A percentile compares a stretch with the other conserved stretches of the same genome.
Conservation (phyloP, 2,329 filamentous ascomycete genomes). For the Ascochyta fabae region DNA sequence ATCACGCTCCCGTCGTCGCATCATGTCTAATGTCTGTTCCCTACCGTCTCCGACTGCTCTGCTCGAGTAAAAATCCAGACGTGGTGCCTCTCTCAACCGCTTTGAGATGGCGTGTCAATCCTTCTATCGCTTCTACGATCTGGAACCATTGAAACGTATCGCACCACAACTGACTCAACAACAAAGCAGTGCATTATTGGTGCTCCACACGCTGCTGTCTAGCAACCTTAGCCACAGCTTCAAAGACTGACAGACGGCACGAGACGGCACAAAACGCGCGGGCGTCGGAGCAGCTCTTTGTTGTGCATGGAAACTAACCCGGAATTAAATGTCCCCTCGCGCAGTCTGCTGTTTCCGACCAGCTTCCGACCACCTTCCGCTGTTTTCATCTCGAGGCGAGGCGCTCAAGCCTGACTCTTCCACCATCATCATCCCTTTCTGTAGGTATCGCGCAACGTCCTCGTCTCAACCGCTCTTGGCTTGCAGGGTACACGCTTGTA, state of each 20-base stretch:
- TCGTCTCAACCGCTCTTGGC: not conserved
- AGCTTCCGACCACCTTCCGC: not conserved
- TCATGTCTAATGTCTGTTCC: not conserved
- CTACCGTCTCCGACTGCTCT: not conserved
- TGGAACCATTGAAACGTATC: slow-evolving; percentile 7
- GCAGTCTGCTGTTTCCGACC: slow-evolving; percentile 12
- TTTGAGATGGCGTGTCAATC: slow-evolving; percentile 13
- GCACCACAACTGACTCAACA: slow-evolving; percentile 17
- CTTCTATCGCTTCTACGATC: slow-evolving; percentile 11
- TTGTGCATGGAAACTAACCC: slow-evolving; percentile 11
- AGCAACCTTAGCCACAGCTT: slow-evolving; percentile 15
- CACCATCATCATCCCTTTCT: not conserved
- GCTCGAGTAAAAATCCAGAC: slow-evolving; percentile 11
- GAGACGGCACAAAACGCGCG: slow-evolving; percentile 15
- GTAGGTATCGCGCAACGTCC: not conserved
- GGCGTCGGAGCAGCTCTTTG: slow-evolving; percentile 6
- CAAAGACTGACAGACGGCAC: slow-evolving; percentile 11
- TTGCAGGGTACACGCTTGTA: slow-evolving; percentile 10
- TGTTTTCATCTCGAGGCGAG: slow-evolving; percentile 6
- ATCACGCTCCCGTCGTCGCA: slow-evolving; percentile 3
- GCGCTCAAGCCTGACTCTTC: not conserved
- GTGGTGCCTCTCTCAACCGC: slow-evolving; percentile 7
- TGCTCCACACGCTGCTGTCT: slow-evolving; percentile 12
- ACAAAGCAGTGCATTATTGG: slow-evolving; percentile 14
- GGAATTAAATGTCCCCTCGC: slow-evolving; percentile 9